phyloP scores from a whole-genome alignment of 345 rosid genomes.

The Bretschneidera sinensis region DNA sequence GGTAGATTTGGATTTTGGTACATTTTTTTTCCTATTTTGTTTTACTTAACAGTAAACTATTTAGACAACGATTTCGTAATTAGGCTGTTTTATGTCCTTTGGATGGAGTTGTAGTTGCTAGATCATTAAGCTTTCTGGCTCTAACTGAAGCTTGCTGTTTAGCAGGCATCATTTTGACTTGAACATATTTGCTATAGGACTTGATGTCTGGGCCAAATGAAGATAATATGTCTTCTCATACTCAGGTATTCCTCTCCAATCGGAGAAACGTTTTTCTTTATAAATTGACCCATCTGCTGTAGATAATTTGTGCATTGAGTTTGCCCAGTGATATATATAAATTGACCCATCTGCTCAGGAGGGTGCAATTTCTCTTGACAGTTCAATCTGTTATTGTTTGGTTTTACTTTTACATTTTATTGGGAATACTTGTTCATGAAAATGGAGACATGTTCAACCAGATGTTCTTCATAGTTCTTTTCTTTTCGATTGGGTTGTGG shows the following conservation, averaged over 20 bases:
- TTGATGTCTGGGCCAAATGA: conserved; percentile 56
- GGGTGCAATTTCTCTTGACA: neutral
- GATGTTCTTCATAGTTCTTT: neutral
- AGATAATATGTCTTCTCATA: conserved; percentile 35
- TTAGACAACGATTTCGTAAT: neutral
- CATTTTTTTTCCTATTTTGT: no score
- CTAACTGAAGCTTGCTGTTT: neutral
- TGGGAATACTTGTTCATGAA: neutral
- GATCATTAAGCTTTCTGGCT: neutral
- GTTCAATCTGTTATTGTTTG: neutral
- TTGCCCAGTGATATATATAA: neutral
- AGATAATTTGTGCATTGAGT: neutral
- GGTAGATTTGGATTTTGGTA: no score
- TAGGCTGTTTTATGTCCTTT: neutral
- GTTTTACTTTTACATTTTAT: no score
- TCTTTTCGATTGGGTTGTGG: neutral
- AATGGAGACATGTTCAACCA: neutral
- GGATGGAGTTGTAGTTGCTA: neutral
- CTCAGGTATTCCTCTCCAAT: conserved; percentile 41
- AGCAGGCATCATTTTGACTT: neutral
- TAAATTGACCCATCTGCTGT: neutral
- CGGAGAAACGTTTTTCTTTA: neutral
- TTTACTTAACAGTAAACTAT: no score
- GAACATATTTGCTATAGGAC: conserved; percentile 2
- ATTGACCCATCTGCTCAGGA: neutral